phyloP scores from a whole-genome alignment of 306 rosid species.

The Acacia melanoxylon region DNA sequence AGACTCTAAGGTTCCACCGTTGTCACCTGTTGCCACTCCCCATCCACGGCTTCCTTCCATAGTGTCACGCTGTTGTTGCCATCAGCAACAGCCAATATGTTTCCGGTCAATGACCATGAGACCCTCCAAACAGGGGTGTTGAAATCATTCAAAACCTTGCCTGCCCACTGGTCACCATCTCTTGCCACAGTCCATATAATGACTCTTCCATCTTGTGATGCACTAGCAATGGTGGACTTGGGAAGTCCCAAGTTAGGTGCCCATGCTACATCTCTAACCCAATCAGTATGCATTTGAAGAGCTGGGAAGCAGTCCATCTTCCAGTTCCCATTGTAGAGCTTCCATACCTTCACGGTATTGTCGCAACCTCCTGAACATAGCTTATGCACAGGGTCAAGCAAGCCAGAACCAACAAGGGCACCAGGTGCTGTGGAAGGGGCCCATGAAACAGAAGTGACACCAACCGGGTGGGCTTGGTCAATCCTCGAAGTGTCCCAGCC shows the following conservation, averaged over 20 bases:
- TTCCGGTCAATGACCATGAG: constrained; percentile 81
- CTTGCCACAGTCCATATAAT: constrained; percentile 77
- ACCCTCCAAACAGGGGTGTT: constrained; percentile 73
- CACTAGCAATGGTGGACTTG: constrained; percentile 75
- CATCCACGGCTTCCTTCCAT: constrained; percentile 80
- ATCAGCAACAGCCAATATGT: constrained; percentile 78
- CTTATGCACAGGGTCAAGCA: constrained; percentile 76
- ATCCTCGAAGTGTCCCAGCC: constrained; percentile 70
- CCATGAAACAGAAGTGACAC: constrained; percentile 82
- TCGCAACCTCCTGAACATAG: constrained; percentile 81
- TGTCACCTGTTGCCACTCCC: constrained; percentile 82
- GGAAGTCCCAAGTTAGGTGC: constrained; percentile 83
- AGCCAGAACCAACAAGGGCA: constrained; percentile 66
- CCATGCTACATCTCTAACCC: constrained; percentile 84
- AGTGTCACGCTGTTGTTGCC: constrained; percentile 69
- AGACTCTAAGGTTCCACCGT: constrained; percentile 64
- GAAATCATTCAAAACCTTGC: constrained; percentile 68
- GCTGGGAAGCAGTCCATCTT: constrained; percentile 85
- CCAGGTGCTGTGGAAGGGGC: constrained; percentile 73
- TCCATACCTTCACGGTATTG: constrained; percentile 77
- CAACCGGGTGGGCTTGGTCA: constrained; percentile 75
- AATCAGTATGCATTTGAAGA: constrained; percentile 73
- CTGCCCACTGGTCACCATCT: constrained; percentile 90
- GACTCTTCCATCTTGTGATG: constrained; percentile 70
- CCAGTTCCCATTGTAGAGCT: constrained; percentile 67